Base-by-base conservation (phyloP, 1,284 basidiomycete genomes). In the Ustanciosporium gigantosporum region DNA sequence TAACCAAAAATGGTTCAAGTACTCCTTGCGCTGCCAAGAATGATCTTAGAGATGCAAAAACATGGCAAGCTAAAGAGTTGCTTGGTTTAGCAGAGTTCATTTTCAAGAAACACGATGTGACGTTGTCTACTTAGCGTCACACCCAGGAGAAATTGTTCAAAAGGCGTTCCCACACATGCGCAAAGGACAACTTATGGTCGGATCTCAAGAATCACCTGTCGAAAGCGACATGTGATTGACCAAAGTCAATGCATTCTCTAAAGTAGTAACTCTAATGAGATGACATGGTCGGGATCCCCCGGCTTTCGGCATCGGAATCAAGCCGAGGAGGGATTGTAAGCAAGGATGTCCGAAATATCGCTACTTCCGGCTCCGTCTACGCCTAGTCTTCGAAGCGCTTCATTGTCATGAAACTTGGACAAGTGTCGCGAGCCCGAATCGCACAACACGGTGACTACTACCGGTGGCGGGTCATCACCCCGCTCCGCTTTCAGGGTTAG, bases 341-440 rank as follows among this genome's bases (percentile, higher is more conserved):
- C 14, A 20, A 76, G 58, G 8, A 77, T 70, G 40, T 74, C 73
- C 2, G 61, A 56, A 29, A 77, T 77, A 36, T 77, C 70, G 36
- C 47, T 52, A 25, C 35, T 47, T 2, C 68, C 64, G 2, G 62
- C 68, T 32, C 53, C 50, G 3, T 52, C 32, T 1, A 74, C 61
- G 9, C 51, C 57, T 0, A 74, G 53, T 7, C 53, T 36, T 15
- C 44, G 21, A 27, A 77, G 53, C 1, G 46, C 53, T 0, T 62
- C 61, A 38, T 77, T 61, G 47, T 66, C 57, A 37, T 74, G 72
- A 46, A 77, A 77, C 41, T 76, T 76, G 44, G 73, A 75, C 13
- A 77, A 50, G 36, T 77, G 75, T 9, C 75, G 57, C 2, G 67
- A 36, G 4, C 75, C 75, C 5, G 70, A 69, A 41, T 77, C 75